Evolutionary conservation across 176 grass and related monocot genomes (phyloP).

Genomic region (Microstegium vimineum): DNA sequence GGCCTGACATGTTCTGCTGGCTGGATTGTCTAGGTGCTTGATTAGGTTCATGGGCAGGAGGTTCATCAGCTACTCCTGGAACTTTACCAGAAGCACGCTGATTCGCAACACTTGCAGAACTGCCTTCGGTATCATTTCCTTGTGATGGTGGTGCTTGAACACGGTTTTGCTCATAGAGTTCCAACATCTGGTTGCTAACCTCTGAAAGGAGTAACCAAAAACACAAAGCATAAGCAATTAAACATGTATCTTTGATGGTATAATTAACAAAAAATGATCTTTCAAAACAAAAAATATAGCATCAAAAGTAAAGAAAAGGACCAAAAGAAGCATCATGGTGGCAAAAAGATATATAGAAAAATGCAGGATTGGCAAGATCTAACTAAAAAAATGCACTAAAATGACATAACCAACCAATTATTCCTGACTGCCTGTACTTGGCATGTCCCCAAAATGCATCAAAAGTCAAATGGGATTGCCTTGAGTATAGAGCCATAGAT

Average conservation of each 20-base stretch:
- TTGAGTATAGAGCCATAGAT: background rate
- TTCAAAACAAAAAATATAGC: background rate
- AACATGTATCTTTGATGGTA: background rate
- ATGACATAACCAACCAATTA: background rate
- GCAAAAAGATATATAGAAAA: constrained; percentile 15
- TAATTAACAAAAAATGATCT: background rate
- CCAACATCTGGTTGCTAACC: constrained; percentile 97
- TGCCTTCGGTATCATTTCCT: constrained; percentile 68
- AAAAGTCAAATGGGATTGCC: background rate
- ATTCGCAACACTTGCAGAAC: constrained; percentile 44
- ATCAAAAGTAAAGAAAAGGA: background rate
- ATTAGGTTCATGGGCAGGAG: constrained; percentile 30
- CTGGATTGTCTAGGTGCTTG: constrained; percentile 24
- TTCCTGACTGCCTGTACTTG: background rate
- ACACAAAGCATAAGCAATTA: background rate
- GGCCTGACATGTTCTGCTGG: constrained; percentile 3
- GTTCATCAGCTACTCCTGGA: constrained; percentile 37
- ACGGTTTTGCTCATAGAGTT: constrained; percentile 87
- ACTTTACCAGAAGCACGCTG: constrained; percentile 34
- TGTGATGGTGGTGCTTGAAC: constrained; percentile 36
- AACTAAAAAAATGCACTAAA: background rate
- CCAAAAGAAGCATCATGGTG: background rate
- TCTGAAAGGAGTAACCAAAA: constrained; percentile 44
- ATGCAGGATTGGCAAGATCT: background rate
- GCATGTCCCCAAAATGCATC: background rate